Evolutionary conservation across 2,329 filamentous ascomycete species (phyloP).

Genomic region (Fusarium robinianum): DNA sequence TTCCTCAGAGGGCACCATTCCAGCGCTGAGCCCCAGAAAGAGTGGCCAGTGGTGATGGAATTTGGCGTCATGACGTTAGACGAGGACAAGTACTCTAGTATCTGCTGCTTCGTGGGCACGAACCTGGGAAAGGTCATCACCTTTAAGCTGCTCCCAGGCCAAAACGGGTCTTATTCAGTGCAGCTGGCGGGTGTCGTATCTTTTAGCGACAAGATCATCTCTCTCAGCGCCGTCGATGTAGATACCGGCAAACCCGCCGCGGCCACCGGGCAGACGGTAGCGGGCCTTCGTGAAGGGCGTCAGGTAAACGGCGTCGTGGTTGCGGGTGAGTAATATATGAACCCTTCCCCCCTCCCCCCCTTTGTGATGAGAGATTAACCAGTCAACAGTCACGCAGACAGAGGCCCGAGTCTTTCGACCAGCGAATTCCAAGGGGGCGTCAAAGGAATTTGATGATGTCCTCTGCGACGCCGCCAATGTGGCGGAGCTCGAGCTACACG

Average conservation of each 20-base stretch:
- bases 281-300: conserved; percentile 72
- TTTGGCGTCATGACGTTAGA: conserved; percentile 95
- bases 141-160: conserved; percentile 84
- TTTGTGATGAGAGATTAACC: conserved; percentile 31
- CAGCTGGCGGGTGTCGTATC: conserved; percentile 70
- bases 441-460: conserved; percentile 82
- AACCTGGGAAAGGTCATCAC: conserved; percentile 82
- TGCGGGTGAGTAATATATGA: conserved; percentile 69
- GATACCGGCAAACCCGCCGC: conserved; percentile 75
- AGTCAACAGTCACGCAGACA: conserved; percentile 61
- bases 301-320: conserved; percentile 82
- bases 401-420: conserved; percentile 90
- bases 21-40: conserved; percentile 52
- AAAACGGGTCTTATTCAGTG: conserved; percentile 69
- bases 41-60: conserved; percentile 82
- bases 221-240: conserved; percentile 77
- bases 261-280: conserved; percentile 76
- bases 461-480: conserved; percentile 82
- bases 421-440: conserved; percentile 83
- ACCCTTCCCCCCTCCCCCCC: too few species aligned
- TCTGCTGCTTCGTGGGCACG: conserved; percentile 89
- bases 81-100: conserved; percentile 93
- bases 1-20: conserved; percentile 59
- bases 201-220: conserved; percentile 72
- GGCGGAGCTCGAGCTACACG: conserved; percentile 73